Percentiles rank a stretch among this genome's conserved stretches.
These are phyloP conservation scores for Colletotrichum sp. DNA, from an alignment of 2,329 filamentous ascomycete species.

Conservation along the genomic window DNA sequence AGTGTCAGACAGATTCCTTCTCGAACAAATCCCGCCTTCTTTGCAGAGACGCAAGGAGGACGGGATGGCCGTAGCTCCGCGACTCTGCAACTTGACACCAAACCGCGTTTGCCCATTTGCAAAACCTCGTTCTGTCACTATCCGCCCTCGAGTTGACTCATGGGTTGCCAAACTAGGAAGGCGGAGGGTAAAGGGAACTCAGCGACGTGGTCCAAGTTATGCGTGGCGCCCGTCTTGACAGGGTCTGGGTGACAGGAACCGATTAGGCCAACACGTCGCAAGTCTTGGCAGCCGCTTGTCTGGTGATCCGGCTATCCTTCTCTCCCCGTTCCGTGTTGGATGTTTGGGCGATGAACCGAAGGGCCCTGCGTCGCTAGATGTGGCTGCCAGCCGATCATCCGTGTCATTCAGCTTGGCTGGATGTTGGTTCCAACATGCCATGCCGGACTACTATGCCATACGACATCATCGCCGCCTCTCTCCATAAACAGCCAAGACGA, in stretches of 20 bases:
- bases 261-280: background rate
- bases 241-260: background rate
- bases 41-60: background rate
- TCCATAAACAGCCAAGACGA: background rate
- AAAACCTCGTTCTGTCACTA: background rate
- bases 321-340: background rate
- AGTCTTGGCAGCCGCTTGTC: background rate
- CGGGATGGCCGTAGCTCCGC: background rate
- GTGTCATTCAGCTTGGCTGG: background rate
- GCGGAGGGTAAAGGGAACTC: background rate
- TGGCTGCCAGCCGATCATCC: background rate
- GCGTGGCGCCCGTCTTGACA: background rate
- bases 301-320: background rate
- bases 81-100: constrained; percentile 2
- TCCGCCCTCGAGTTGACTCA: background rate
- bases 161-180: background rate
- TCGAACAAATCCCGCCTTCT: constrained; percentile 6
- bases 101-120: constrained; percentile 1
- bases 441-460: background rate
- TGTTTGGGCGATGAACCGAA: background rate
- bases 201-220: background rate
- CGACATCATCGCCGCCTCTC: background rate
- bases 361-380: background rate
- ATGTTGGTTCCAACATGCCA: background rate
- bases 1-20: background rate